Evolutionary conservation across 2,329 filamentous ascomycete genomes (phyloP).

Genomic region (Ophiostoma himal-ulmi): DNA sequence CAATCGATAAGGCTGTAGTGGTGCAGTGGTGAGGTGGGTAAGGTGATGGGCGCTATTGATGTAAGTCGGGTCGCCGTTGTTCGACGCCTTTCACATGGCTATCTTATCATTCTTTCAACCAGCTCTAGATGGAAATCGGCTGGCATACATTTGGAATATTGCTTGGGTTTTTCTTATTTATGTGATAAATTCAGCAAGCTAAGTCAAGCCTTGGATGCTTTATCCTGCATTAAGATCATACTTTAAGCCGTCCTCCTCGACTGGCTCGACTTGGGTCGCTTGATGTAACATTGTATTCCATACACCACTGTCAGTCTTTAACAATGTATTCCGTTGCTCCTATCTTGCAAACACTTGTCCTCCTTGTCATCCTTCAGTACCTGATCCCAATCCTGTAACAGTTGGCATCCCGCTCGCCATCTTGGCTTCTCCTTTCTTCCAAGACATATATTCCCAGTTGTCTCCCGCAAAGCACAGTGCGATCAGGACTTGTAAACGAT

Average conservation of each 20-base stretch:
- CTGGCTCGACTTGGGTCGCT: neutral
- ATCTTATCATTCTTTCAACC: neutral
- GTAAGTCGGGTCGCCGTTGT: neutral
- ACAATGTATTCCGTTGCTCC: too few species aligned
- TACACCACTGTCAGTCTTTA: too few species aligned
- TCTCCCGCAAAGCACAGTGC: neutral
- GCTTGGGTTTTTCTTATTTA: neutral
- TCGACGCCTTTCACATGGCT: neutral
- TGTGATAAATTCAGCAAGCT: neutral
- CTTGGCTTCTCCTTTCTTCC: neutral
- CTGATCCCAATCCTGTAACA: neutral
- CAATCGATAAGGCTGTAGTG: neutral
- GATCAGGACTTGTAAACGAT: neutral
- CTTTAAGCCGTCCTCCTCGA: neutral
- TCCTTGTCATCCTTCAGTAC: neutral
- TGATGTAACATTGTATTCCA: neutral
- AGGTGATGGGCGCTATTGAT: neutral
- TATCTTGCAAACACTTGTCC: neutral
- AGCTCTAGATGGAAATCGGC: neutral
- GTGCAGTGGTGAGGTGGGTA: neutral
- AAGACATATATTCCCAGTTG: neutral
- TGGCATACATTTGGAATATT: neutral
- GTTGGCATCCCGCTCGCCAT: neutral
- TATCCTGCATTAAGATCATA: neutral
- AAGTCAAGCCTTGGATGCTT: too few species aligned